Conservation (phyloP, 805 yeast genomes). For the Candida loeiensis region DNA sequence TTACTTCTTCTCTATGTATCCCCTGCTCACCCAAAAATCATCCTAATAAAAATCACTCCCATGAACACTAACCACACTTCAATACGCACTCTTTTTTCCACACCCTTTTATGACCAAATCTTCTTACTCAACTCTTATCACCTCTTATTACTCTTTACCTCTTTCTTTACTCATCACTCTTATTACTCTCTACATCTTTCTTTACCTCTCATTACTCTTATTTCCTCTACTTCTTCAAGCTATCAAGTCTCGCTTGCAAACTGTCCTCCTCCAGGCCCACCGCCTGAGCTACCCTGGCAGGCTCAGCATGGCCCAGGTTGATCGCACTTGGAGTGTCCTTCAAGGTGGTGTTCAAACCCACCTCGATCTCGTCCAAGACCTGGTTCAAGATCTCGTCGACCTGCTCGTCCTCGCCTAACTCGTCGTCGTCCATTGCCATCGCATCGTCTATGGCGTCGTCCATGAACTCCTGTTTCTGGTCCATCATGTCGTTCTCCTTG, state of each 20-base stretch:
- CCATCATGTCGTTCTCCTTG: conserved; percentile 92
- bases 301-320: conserved; percentile 34
- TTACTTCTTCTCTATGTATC: too few relatives aligned
- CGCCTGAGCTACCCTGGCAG: conserved; percentile 50
- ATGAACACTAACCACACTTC: too few relatives aligned
- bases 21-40: too few relatives aligned
- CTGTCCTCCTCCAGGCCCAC: conserved; percentile 69
- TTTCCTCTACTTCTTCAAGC: conserved; percentile 53
- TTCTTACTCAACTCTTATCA: background rate
- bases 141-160: background rate
- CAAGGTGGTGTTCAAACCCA: conserved; percentile 60
- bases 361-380: conserved; percentile 94
- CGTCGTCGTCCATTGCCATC: conserved; percentile 75
- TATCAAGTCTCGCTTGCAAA: conserved; percentile 81
- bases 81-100: too few relatives aligned
- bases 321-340: conserved; percentile 44
- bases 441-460: conserved; percentile 97
- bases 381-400: conserved; percentile 86
- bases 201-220: background rate
- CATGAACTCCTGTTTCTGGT: conserved; percentile 97
- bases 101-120: too few relatives aligned
- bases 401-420: conserved; percentile 82
- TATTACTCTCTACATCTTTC: background rate
- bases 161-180: background rate
- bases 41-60: too few relatives aligned